phyloP scores from a whole-genome alignment of 169 alveolate species.

The Babesia ovata region DNA sequence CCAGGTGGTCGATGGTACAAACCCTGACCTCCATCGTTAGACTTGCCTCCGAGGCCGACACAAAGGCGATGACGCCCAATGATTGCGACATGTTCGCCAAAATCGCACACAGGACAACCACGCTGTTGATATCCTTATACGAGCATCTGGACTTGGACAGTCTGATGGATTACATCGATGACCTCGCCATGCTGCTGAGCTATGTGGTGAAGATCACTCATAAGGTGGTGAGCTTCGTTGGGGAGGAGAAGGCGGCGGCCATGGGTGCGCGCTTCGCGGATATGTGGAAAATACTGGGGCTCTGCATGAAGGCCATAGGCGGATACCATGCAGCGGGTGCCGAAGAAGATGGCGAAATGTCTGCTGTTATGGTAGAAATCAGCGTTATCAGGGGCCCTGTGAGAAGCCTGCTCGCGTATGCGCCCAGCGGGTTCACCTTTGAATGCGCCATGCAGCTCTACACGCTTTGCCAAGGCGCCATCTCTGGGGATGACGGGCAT shows the following conservation, averaged over 20 bases:
- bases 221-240: slow-evolving; percentile 15
- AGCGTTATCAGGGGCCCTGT: slow-evolving; percentile 33
- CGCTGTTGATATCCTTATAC: slow-evolving; percentile 2
- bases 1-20: slow-evolving; percentile 69
- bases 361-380: slow-evolving; percentile 22
- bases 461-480: slow-evolving; percentile 25
- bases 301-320: slow-evolving; percentile 17
- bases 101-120: slow-evolving; percentile 2
- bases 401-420: slow-evolving; percentile 45
- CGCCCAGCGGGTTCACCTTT: slow-evolving; percentile 37
- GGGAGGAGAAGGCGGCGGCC: slow-evolving; percentile 43
- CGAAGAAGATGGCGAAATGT: background rate
- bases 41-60: slow-evolving; percentile 25
- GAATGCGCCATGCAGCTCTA: slow-evolving; percentile 23
- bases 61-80: slow-evolving; percentile 14
- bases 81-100: slow-evolving; percentile 42
- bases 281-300: slow-evolving; percentile 23
- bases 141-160: slow-evolving; percentile 26
- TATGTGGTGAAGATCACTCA: slow-evolving; percentile 23
- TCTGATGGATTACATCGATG: slow-evolving; percentile 37
- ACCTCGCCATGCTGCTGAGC: slow-evolving; percentile 29
- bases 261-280: slow-evolving; percentile 33
- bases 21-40: slow-evolving; percentile 49
- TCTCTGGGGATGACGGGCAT: slow-evolving; percentile 1
- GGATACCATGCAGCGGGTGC: slow-evolving; percentile 6